Conservation (phyloP, 2,329 filamentous ascomycete species). For the Hypoxylon sp. region DNA sequence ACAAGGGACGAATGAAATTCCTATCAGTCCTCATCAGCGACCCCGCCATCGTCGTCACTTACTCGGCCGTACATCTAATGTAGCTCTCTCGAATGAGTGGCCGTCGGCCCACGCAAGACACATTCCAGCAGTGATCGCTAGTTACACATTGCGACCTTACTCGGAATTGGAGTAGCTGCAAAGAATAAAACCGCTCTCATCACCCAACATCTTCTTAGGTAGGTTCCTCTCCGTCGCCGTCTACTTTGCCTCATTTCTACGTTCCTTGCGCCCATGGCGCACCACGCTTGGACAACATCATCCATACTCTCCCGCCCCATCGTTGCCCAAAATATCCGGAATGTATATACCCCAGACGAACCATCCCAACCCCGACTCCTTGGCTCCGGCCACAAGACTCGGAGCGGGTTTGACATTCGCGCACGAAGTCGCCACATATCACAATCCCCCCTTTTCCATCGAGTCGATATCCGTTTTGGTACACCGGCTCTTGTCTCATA, state of each 20-base stretch:
- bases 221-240: constrained; percentile 28
- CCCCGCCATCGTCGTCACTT: constrained; percentile 43
- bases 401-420: constrained; percentile 17
- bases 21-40: constrained; percentile 28
- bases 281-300: constrained; percentile 25
- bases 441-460: constrained; percentile 18
- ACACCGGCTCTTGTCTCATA: constrained; percentile 22
- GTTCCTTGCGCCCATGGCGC: constrained; percentile 39
- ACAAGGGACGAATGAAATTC: constrained; percentile 38
- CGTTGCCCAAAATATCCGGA: constrained; percentile 27
- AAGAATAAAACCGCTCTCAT: constrained; percentile 43
- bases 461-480: constrained; percentile 16
- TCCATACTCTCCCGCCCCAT: constrained; percentile 24
- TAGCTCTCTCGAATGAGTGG: constrained; percentile 36
- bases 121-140: constrained; percentile 38
- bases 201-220: constrained; percentile 31
- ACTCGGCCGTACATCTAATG: constrained; percentile 36
- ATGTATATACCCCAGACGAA: constrained; percentile 46
- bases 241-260: constrained; percentile 31
- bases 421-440: constrained; percentile 22
- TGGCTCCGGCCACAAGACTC: constrained; percentile 29
- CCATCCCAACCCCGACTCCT: constrained; percentile 23
- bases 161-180: constrained; percentile 29
- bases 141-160: constrained; percentile 43
- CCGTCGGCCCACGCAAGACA: constrained; percentile 41